These are phyloP conservation scores for Baorangia bicolor DNA, from an alignment of 768 basidiomycete genomes.

Conservation along the genomic window DNA sequence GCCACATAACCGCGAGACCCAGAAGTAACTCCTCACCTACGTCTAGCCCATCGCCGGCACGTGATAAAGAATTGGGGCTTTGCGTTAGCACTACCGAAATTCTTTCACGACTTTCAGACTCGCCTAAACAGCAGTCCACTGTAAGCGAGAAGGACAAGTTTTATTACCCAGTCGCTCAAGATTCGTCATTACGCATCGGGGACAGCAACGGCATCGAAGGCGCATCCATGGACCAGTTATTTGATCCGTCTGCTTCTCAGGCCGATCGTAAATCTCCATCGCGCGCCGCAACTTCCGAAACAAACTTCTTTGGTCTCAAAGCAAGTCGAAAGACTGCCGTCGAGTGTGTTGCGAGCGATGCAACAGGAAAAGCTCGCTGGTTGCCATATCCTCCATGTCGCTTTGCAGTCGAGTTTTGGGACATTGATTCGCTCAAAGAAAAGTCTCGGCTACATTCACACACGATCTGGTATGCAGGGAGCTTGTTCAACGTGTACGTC, in stretches of 20 bases:
- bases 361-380: constrained; percentile 53
- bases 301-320: constrained; percentile 64
- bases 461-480: constrained; percentile 90
- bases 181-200: constrained; percentile 75
- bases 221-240: constrained; percentile 70
- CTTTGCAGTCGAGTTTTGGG: constrained; percentile 91
- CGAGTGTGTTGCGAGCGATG: constrained; percentile 42
- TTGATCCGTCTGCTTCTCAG: constrained; percentile 38
- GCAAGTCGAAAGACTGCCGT: constrained; percentile 42
- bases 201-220: constrained; percentile 56
- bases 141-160: constrained; percentile 30
- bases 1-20: constrained; percentile 49
- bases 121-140: constrained; percentile 11
- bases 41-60: constrained; percentile 35
- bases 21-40: constrained; percentile 28
- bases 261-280: constrained; percentile 26
- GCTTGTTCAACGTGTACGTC: constrained; percentile 84
- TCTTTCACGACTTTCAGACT: constrained; percentile 28
- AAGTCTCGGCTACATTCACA: constrained; percentile 81
- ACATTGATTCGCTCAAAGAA: constrained; percentile 76
- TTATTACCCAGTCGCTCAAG: constrained; percentile 65
- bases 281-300: constrained; percentile 40
- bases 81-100: constrained; percentile 56
- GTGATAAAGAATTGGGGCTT: constrained; percentile 68
- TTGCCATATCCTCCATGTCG: constrained; percentile 77